Base-by-base conservation (phyloP, 2,329 filamentous ascomycete species). In the Aureobasidium sp. region DNA sequence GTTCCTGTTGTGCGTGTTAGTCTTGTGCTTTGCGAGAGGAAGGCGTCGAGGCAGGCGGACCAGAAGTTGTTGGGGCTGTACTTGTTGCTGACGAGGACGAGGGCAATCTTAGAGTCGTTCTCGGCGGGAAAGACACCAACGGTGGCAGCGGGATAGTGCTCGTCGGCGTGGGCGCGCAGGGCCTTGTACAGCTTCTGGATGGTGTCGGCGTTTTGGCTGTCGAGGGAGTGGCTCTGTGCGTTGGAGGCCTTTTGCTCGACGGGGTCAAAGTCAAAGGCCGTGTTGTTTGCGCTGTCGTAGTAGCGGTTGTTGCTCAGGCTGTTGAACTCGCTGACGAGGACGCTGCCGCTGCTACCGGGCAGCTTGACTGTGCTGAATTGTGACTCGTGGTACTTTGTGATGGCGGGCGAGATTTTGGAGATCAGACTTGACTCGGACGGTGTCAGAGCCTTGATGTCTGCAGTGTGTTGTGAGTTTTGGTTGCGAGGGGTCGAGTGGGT, bases 61-160 rank as follows among this genome's bases (percentile, higher is more conserved):
- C 94, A 97, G 82, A 91, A 99, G 82, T 99, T 99, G 74, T 92
- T 91, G 8, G 95, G 94, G 70, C 90, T 96, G 80, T 97, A 97
- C 76, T 97, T 97, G 80, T 94, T 97, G 62, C 92, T 90, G 53
- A 96, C 92, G 56, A 96, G 85, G 61, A 96, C 77, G 66, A 97
- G 81, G 52, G 91, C 90, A 64, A 97, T 77, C 69, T 87, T 85
- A 31, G 84, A 83, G 73, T 93, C 89, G 66, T 87, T 81, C 68
- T 90, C 84, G 68, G 85, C 86, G 12, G 93, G 90, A 74, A 90
- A 97, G 53, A 90, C 90, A 67, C 92, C 91, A 68, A 88, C 88
- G 14, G 89, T 86, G 59, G 87, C 88, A 69, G 85, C 88, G 11
- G 90, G 86, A 74, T 92, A 99, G 79, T 99, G 94, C 75, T 99